phyloP scores from a whole-genome alignment of 441 rosid species.

The Syzygium malaccense region DNA sequence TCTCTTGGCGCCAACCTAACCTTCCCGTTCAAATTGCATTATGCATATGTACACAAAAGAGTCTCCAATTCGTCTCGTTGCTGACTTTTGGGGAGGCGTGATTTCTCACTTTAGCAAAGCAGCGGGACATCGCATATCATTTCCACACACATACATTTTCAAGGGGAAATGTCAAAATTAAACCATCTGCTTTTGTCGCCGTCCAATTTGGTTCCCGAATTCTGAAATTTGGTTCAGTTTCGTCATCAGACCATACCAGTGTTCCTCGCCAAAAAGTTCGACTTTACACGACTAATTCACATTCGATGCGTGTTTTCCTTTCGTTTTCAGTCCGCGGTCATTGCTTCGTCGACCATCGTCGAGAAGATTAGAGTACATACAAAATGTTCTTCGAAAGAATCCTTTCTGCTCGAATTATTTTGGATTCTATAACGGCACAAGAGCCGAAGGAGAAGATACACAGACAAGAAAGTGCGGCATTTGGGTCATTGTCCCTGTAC shows the following conservation, averaged over 20 bases:
- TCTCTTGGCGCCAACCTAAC: not conserved
- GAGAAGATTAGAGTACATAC: not conserved
- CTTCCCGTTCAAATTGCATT: not conserved
- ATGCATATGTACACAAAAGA: not conserved
- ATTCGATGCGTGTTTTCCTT: not conserved
- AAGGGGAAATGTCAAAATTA: not conserved
- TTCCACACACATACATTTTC: not conserved
- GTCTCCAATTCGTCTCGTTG: not conserved
- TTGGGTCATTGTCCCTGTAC: not conserved
- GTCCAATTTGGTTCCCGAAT: not conserved
- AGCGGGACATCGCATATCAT: not conserved
- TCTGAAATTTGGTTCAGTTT: not conserved
- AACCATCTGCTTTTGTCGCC: not conserved
- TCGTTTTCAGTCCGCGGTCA: rapidly evolving
- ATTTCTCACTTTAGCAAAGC: not conserved
- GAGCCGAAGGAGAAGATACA: not conserved
- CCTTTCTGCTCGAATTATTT: not conserved
- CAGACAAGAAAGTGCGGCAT: not conserved
- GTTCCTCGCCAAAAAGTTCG: not conserved
- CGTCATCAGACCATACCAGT: rapidly evolving
- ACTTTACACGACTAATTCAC: not conserved
- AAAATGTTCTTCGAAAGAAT: not conserved
- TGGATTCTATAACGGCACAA: not conserved
- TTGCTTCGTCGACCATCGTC: not conserved
- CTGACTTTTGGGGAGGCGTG: not conserved